Base-by-base conservation (phyloP, 2,329 filamentous ascomycete genomes). In the Lithohypha guttulata region DNA sequence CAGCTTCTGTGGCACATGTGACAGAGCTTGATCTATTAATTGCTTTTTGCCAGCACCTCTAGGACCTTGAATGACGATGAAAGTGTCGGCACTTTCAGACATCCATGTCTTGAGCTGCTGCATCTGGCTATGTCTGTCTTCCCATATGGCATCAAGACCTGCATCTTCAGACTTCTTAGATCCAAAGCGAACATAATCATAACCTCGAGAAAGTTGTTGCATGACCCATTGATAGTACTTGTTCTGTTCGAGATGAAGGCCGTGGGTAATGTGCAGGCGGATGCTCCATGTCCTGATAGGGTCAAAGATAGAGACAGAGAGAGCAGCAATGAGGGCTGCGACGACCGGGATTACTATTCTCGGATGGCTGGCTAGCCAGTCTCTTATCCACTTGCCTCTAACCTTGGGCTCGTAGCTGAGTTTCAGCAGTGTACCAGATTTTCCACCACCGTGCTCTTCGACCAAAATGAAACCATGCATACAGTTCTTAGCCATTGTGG, bases 221-320 rank as follows among this genome's bases (percentile, higher is more conserved):
- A 81, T 81, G 55, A 95, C 73, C 89, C 86, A 94, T 44, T 79
- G 75, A 59, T 84, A 83, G 29, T 50, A 47, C 32, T 65, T 70
- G 53, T 78, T 89, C 45, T 91, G 78, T 30, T 76, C 77, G 21
- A 91, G 65, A 42, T 82, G 75, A 44, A 91, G 76, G 0, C 79
- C 77, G 32, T 79, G 74, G 21, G 86, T 85, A 35, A 98, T 79
- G 56, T 94, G 86, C 3, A 81, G 71, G 54, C 85, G 85, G 62
- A 96, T 84, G 53, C 93, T 95, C 55, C 93, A 91, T 1, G 86
- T 87, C 30, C 91, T 77, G 42, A 98, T 87, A 0, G 91, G 91
- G 52, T 98, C 91, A 53, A 98, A 96, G 6, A 96, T 70, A 1
- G 84, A 77, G 14, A 95, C 85, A 0, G 87, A 93, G 33, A 91